Base-by-base conservation (phyloP, 2,329 filamentous ascomycete species). In the Myriosclerotinia scirpicola region DNA sequence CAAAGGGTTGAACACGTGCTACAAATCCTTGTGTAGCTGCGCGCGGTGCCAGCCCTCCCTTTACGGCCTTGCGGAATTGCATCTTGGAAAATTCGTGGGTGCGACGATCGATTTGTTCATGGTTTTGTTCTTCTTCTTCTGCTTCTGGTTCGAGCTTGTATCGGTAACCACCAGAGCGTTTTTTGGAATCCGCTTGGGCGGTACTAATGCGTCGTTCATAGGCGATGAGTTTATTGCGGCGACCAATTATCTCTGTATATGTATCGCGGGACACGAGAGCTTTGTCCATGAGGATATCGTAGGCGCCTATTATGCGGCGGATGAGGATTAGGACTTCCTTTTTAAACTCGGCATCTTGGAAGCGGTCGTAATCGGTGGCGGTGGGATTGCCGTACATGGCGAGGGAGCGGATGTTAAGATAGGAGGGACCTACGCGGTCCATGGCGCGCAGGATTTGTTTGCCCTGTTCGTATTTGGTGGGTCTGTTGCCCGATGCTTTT, bases 371-470 rank as follows among this genome's bases (percentile, higher is more conserved):
- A 48, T 52, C 36, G 48, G 60, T 15, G 36, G 38, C 34, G 48
- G 55, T 53, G 20, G 72, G 64, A 22, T 69, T 65, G 20, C 67
- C 69, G 61, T 73, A 74, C 9, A 68, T 67, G 14, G 74, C 60
- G 12, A 70, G 44, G 14, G 73, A 65, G 66, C 74, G 75, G 26
- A 76, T 61, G 40, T 76, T 74, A 9, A 73, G 38, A 59, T 73
- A 71, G 3, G 68, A 68, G 1, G 75, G 73, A 9, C 70, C 58
- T 40, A 88, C 76, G 22, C 79, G 79, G 20, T 80, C 76, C 26
- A 88, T 77, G 20, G 85, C 85, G 5, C 75, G 72, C 38, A 78
- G 73, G 53, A 88, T 79, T 71, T 86, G 85, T 36, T 76, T 72
- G 66, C 82, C 85, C 22, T 66, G 44, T 42, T 67, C 34, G 40